Conservation (phyloP, 2,329 filamentous ascomycete genomes). For the Talaromyces sp. region DNA sequence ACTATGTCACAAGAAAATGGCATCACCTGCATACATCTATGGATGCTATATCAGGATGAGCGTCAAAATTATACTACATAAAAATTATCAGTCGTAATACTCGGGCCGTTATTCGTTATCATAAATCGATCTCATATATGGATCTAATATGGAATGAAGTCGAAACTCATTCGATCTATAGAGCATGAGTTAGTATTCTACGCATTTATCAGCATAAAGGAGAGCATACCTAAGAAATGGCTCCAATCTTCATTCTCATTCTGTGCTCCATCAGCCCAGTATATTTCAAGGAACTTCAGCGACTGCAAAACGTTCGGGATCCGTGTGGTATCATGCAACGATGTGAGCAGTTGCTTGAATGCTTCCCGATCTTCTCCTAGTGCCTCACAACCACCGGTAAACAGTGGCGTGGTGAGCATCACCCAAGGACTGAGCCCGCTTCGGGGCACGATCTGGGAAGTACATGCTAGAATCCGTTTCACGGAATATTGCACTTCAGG, state of each 20-base stretch:
- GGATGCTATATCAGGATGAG: too few relatives aligned
- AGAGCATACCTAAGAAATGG: conserved; percentile 33
- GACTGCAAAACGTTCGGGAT: conserved; percentile 41
- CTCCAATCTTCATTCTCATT: conserved; percentile 36
- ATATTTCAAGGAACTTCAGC: conserved; percentile 37
- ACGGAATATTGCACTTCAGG: conserved; percentile 32
- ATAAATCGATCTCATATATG: background rate
- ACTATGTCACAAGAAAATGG: too few relatives aligned
- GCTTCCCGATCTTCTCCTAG: conserved; percentile 32
- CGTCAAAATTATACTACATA: too few relatives aligned
- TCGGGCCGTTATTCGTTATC: background rate
- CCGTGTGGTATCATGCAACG: conserved; percentile 36
- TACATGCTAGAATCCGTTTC: conserved; percentile 36
- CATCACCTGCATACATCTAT: too few relatives aligned
- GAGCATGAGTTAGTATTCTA: background rate
- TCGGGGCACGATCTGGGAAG: conserved; percentile 34
- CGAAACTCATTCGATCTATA: conserved; percentile 17
- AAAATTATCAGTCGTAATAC: background rate
- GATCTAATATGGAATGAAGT: conserved; percentile 17
- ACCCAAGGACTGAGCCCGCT: conserved; percentile 39
- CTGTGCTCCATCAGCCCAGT: conserved; percentile 29
- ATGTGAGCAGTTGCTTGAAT: conserved; percentile 29
- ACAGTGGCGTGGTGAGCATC: conserved; percentile 41
- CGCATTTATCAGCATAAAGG: background rate
- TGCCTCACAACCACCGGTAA: conserved; percentile 41